These are phyloP conservation scores for Staphylotrichum longicolle DNA, from an alignment of 495 filamentous ascomycete genomes.

Conservation along the genomic window DNA sequence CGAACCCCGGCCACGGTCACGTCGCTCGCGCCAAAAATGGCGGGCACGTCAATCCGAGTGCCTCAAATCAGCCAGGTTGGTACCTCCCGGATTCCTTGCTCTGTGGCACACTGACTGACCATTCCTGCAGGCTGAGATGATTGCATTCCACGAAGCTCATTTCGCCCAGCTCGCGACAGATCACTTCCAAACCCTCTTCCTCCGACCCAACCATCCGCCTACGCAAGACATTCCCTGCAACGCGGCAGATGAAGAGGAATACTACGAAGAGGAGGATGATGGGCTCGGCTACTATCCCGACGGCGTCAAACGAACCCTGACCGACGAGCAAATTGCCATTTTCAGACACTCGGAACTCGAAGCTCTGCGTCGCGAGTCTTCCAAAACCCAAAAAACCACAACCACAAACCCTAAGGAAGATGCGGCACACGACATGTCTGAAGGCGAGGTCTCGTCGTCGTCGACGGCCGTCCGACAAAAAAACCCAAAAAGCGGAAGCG, in stretches of 20 bases:
- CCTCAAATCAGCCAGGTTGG: constrained; percentile 54
- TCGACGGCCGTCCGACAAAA: constrained; percentile 33
- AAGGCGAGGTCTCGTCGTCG: constrained; percentile 33
- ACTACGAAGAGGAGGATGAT: constrained; percentile 55
- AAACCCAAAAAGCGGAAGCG: constrained; percentile 36
- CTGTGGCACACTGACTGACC: constrained; percentile 19
- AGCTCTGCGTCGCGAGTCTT: constrained; percentile 54
- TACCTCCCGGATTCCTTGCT: neutral
- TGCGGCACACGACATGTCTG: constrained; percentile 25
- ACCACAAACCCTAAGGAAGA: constrained; percentile 19
- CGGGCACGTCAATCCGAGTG: constrained; percentile 27
- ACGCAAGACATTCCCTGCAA: constrained; percentile 22
- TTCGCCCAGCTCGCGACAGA: constrained; percentile 49
- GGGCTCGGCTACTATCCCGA: constrained; percentile 85
- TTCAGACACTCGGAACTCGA: constrained; percentile 90
- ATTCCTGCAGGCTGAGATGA: constrained; percentile 63
- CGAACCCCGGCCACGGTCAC: constrained; percentile 12
- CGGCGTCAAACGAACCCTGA: constrained; percentile 85
- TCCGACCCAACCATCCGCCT: constrained; percentile 33
- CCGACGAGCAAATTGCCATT: constrained; percentile 85
- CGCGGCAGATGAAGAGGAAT: constrained; percentile 33
- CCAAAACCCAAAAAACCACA: constrained; percentile 22
- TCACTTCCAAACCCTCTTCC: constrained; percentile 51
- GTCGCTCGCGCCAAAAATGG: constrained; percentile 28
- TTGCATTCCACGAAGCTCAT: constrained; percentile 64